Percentiles rank a stretch among this genome's conserved stretches.
Conservation (phyloP, 1,284 basidiomycete genomes). For the Boletus semigastroideus region DNA sequence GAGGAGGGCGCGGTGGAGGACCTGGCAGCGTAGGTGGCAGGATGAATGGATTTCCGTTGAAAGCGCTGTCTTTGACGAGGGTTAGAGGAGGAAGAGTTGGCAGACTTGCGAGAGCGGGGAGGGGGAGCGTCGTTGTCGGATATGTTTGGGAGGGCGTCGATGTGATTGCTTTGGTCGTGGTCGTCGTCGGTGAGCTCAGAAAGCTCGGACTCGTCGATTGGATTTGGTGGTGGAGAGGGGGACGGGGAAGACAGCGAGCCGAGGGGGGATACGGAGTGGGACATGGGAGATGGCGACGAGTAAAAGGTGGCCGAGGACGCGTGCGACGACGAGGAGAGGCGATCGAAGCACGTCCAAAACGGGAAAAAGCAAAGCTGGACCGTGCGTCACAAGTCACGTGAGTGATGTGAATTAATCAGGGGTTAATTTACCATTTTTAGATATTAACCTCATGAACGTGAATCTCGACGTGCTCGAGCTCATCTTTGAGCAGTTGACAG, state of each 20-base stretch:
- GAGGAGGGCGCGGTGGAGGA: constrained; percentile 21
- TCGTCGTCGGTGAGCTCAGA: constrained; percentile 82
- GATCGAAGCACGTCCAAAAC: constrained; percentile 22
- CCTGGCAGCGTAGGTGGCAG: constrained; percentile 11
- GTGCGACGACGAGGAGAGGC: constrained; percentile 24
- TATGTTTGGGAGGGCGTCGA: constrained; percentile 11
- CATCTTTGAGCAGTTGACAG: constrained; percentile 53
- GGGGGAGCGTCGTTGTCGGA: constrained; percentile 24
- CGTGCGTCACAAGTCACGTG: constrained; percentile 28
- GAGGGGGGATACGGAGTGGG: constrained; percentile 39
- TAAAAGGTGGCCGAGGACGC: constrained; percentile 8
- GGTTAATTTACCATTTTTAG: constrained; percentile 7
- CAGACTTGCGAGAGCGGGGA: constrained; percentile 20
- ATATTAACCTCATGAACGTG: constrained; percentile 40
- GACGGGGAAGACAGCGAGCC: constrained; percentile 60
- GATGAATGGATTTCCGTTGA: constrained; percentile 2
- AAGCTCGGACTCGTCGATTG: constrained; percentile 65
- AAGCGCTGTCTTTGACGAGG: constrained; percentile 12
- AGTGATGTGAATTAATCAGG: neutral
- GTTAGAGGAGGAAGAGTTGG: neutral
- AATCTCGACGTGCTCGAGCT: constrained; percentile 69
- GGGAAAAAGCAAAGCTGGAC: constrained; percentile 20
- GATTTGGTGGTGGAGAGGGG: constrained; percentile 37
- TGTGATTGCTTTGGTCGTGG: constrained; percentile 43
- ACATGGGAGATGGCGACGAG: constrained; percentile 11